Base-by-base conservation (phyloP, 352 stramenopile species). In the Blastocystis sp. region DNA sequence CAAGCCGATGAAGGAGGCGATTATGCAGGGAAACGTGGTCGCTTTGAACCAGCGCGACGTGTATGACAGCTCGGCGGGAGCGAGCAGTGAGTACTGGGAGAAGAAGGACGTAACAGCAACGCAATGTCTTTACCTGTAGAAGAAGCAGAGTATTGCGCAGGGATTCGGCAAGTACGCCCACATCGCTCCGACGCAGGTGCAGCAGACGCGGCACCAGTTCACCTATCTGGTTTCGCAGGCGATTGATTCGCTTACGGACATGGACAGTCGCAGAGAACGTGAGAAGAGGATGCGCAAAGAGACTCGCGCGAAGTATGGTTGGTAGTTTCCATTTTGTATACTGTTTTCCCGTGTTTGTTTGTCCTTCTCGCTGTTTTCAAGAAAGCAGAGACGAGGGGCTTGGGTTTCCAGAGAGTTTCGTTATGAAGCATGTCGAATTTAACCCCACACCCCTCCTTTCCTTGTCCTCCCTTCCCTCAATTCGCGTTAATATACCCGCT, bases 141-240 rank as follows among this genome's bases (percentile, higher is more conserved):
- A 84, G 56, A n/a, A 53, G 69, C 21, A 28, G 23, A 43, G 59
- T 17, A 43, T 84, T 1, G 74, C 74, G 11, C 53, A 67, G 23
- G 45, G 66, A 70, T 84, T 84, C 53, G 74, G 74, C n/a, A 84
- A 84, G 53, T 84, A 84, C 40, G 74, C 74, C 23, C 74, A 84
- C 34, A 84, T 69, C 38, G 74, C 74, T 28, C 74, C 74, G 17
- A 84, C 74, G 21, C 74, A 84, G 34, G 34, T 84, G 52, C 74
- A 84, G 74, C 74, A 84, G 74, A 84, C 74, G 23, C 74, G 74
- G 2, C 65, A 84, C 45, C 74, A 84, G 74, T 69, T 84, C 10
- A 67, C 74, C 2, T 84, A 61, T 17, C 56, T 84, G 34, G 52
- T 59, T 21, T 43, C 74, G 9, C 34, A 84, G 74, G 74, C 74